Evolutionary conservation across 1,139 yeast species (phyloP).

Genomic region (Pichia sp.): DNA sequence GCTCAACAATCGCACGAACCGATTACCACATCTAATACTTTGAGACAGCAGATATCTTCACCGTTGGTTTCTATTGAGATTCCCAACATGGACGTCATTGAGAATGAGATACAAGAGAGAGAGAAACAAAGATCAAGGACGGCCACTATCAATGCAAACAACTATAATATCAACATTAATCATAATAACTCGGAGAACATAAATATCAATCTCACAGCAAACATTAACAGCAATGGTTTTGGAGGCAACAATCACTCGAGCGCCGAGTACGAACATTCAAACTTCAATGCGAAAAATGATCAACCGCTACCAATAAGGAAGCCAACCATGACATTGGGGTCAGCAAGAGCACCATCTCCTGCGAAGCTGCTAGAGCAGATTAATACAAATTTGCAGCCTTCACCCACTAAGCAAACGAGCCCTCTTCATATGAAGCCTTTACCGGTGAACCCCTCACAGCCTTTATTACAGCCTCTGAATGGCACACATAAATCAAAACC

Average conservation of each 20-base stretch:
- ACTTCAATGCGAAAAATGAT: constrained; percentile 5
- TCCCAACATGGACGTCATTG: constrained; percentile 38
- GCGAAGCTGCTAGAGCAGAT: constrained; percentile 16
- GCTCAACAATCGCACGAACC: constrained; percentile 2
- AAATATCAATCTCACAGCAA: not conserved
- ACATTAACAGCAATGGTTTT: not conserved
- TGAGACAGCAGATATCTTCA: constrained; percentile 22
- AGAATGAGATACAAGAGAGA: constrained; percentile 26
- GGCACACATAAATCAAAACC: constrained; percentile 27
- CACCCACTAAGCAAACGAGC: constrained; percentile 17
- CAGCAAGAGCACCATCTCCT: constrained; percentile 24
- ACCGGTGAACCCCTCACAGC: constrained; percentile 31
- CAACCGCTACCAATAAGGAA: constrained; percentile 16
- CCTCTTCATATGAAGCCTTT: constrained; percentile 53
- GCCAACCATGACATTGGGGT: constrained; percentile 16
- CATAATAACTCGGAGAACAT: not conserved
- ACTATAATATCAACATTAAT: constrained; percentile 1
- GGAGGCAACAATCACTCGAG: not conserved
- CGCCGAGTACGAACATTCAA: not conserved
- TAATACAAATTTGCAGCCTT: constrained; percentile 14
- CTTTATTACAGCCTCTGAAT: constrained; percentile 57
- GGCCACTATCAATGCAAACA: constrained; percentile 28
- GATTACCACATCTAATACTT: not conserved
- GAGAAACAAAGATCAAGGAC: constrained; percentile 39
- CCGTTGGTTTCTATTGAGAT: constrained; percentile 51